These are phyloP conservation scores for Tarenaya hassleriana DNA, from an alignment of 345 rosid species.

Conservation along the genomic window DNA sequence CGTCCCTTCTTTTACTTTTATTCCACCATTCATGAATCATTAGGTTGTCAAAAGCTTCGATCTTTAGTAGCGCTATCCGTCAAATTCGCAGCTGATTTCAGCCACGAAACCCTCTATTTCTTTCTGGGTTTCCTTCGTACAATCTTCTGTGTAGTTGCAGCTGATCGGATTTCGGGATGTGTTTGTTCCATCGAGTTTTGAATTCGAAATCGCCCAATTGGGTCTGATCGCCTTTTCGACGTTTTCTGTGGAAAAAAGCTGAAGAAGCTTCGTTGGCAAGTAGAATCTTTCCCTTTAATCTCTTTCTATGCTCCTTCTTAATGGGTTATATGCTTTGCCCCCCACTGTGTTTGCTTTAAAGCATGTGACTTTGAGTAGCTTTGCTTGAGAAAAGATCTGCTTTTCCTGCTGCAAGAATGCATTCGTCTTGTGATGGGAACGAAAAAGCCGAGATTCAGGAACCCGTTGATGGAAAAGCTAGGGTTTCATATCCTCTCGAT, in stretches of 20 bases:
- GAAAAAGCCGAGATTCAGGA: slow-evolving; percentile 39
- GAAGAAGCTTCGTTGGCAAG: slow-evolving; percentile 18
- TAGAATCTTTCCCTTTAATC: slow-evolving; percentile 19
- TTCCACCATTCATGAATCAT: too few relatives aligned
- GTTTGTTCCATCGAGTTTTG: slow-evolving; percentile 13
- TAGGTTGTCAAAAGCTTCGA: too few relatives aligned
- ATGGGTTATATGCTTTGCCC: slow-evolving; percentile 24
- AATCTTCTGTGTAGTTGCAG: slow-evolving; percentile 2
- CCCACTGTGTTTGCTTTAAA: slow-evolving; percentile 20
- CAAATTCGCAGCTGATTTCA: too few relatives aligned
- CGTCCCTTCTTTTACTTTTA: too few relatives aligned
- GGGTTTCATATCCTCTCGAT: slow-evolving; percentile 30
- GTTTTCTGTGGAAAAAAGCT: too few relatives aligned
- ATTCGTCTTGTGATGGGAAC: slow-evolving; percentile 34
- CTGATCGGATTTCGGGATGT: neutral
- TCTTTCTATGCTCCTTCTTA: slow-evolving; percentile 15
- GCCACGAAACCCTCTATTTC: slow-evolving; percentile 4
- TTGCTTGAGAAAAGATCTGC: neutral
- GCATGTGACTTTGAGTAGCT: slow-evolving; percentile 19
- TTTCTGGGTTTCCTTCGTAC: neutral
- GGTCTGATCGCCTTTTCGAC: slow-evolving; percentile 6
- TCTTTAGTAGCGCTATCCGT: too few relatives aligned
- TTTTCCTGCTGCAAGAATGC: slow-evolving; percentile 48
- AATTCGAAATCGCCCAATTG: slow-evolving; percentile 9
- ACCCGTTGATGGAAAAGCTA: slow-evolving; percentile 25